Base-by-base conservation (phyloP, 495 filamentous ascomycete genomes). In the Neurospora tetraspora region DNA sequence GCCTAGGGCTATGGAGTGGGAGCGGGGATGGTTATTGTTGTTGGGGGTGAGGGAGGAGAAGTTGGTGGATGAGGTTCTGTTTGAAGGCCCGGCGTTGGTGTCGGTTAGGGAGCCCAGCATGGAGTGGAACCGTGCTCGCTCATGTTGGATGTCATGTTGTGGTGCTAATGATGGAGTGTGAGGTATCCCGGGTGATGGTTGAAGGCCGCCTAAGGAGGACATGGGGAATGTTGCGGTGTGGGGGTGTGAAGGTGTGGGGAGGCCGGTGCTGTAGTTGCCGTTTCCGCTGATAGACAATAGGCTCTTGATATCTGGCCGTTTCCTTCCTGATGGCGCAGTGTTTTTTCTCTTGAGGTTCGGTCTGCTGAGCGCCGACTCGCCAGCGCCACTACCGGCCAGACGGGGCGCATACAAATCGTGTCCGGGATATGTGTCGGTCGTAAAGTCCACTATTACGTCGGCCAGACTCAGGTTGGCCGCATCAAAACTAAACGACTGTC, bases 401-500 rank as follows among this genome's bases (percentile, higher is more conserved):
- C 81, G 81, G 0, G 82, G 78, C 0, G 83, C 79, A 70, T 85
- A 86, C 2, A 84, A 68, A 39, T 82, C 83, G 47, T 83, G 80
- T 0, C 82, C 82, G 0, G 78, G 77, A 69, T 86, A 89, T 68
- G 80, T 79, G 70, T 89, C 85, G 20, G 83, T 77, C 1, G 81
- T 78, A 27, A 85, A 80, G 47, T 87, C 86, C 14, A 87, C 82
- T 5, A 83, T 79, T 14, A 85, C 83, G 76, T 91, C 89, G 11
- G 85, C 76, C 39, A 92, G 81, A 37, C 80, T 83, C 7, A 87
- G 78, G 71, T 85, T 85, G 0, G 85, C 84, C 3, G 84, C 80
- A 65, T 88, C 85, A 69, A 88, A 88, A 12, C 80, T 84, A 39
- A 85, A 86, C 0, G 81, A 76, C 16, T 81, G 80, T 9, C 81